These are phyloP conservation scores for Alternaria triticimaculans DNA, from an alignment of 2,329 filamentous ascomycete genomes.

Conservation along the genomic window DNA sequence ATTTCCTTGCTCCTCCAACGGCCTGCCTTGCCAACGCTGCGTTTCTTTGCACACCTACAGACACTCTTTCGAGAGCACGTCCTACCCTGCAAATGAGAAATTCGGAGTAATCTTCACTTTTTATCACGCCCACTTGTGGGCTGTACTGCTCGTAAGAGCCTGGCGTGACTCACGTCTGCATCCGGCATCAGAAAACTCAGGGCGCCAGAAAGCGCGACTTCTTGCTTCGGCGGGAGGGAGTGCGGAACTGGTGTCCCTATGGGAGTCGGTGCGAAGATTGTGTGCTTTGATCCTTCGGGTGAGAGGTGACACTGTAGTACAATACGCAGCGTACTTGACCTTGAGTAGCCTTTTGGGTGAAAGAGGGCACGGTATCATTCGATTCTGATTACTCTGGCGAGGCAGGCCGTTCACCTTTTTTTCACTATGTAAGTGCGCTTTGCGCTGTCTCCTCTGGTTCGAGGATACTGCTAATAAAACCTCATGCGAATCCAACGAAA, in stretches of 20 bases:
- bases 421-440: conserved; percentile 56
- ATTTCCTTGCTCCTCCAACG: conserved; percentile 63
- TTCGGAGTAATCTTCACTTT: conserved; percentile 93
- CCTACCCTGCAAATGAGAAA: conserved; percentile 84
- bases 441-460: conserved; percentile 8
- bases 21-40: conserved; percentile 89
- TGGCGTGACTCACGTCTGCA: conserved; percentile 85
- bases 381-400: conserved; percentile 92
- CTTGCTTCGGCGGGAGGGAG: conserved; percentile 27
- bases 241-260: conserved; percentile 65
- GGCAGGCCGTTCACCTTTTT: conserved; percentile 72
- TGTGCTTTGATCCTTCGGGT: conserved; percentile 64
- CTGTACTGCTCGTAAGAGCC: conserved; percentile 81
- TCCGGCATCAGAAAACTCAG: conserved; percentile 89
- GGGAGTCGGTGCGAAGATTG: conserved; percentile 96
- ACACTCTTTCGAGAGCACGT: conserved; percentile 47
- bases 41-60: conserved; percentile 92
- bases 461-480: conserved; percentile 53
- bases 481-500: not conserved
- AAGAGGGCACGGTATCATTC: conserved; percentile 69
- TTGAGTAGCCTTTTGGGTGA: conserved; percentile 47
- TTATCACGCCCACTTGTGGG: conserved; percentile 52
- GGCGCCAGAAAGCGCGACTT: conserved; percentile 52
- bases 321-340: conserved; percentile 82
- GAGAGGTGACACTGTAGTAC: conserved; percentile 81